Conservation (phyloP, 768 basidiomycete species). For the Podaxis pistillaris region DNA sequence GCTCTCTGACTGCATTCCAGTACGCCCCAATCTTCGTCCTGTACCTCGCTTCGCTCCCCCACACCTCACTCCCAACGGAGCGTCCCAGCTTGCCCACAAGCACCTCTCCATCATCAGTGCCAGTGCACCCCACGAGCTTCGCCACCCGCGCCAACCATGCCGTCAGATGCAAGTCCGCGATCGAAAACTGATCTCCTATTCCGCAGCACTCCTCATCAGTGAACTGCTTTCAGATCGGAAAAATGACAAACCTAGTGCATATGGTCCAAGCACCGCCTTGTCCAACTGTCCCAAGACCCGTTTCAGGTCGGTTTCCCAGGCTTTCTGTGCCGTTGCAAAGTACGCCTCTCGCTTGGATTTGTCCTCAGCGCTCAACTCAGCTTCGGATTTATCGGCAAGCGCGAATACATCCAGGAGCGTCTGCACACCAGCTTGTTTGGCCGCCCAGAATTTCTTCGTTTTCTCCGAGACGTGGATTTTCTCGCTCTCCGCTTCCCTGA, state of each 20-base stretch:
- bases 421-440: conserved; percentile 46
- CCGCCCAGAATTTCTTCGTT: conserved; percentile 59
- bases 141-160: conserved; percentile 71
- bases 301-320: conserved; percentile 52
- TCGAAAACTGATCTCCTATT: conserved; percentile 77
- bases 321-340: conserved; percentile 44
- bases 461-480: conserved; percentile 57
- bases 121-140: conserved; percentile 51
- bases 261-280: conserved; percentile 63
- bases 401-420: conserved; percentile 43
- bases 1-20: conserved; percentile 66
- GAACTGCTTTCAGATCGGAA: not conserved
- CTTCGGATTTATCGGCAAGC: conserved; percentile 38
- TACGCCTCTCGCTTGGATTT: conserved; percentile 46
- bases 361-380: conserved; percentile 37
- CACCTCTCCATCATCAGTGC: conserved; percentile 47
- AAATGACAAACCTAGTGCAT: conserved; percentile 52
- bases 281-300: conserved; percentile 46
- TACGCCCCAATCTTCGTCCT: conserved; percentile 58
- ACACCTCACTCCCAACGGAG: conserved; percentile 46
- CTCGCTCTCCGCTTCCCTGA: conserved; percentile 51
- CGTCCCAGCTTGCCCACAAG: conserved; percentile 52
- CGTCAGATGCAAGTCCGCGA: conserved; percentile 79
- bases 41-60: conserved; percentile 41
- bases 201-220: conserved; percentile 2